Conservation (phyloP, 495 filamentous ascomycete species). For the Podospora appendiculata region DNA sequence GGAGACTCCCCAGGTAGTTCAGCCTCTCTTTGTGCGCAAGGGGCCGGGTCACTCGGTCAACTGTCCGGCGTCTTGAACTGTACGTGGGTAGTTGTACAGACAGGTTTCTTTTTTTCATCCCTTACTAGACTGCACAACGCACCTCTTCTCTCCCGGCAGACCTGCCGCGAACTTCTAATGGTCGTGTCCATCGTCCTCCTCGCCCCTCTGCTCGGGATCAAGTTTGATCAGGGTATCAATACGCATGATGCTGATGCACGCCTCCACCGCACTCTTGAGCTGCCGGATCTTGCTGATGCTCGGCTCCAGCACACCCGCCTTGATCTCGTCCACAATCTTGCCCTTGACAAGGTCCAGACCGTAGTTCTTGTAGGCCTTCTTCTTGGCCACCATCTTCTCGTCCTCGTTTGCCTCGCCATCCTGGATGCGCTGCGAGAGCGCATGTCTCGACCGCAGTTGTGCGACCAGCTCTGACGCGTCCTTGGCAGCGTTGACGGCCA, state of each 20-base stretch:
- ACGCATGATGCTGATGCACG: conserved; percentile 98
- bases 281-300: conserved; percentile 98
- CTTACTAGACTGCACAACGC: background rate
- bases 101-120: background rate
- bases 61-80: background rate
- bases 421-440: conserved; percentile 82
- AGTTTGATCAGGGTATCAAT: conserved; percentile 99
- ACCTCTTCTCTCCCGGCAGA: background rate
- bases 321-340: conserved; percentile 86
- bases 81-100: background rate
- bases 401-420: conserved; percentile 76
- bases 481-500: conserved; percentile 95
- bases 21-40: no score
- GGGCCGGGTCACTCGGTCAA: no score
- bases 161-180: conserved; percentile 39
- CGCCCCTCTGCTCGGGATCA: conserved; percentile 76
- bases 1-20: no score
- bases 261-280: conserved; percentile 97
- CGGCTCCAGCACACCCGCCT: conserved; percentile 91
- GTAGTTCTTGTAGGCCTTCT: conserved; percentile 98
- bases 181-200: conserved; percentile 76
- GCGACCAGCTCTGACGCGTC: conserved; percentile 92
- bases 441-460: conserved; percentile 90
- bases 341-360: conserved; percentile 86
- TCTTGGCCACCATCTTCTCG: conserved; percentile 79